A percentile compares a stretch with the other conserved stretches of the same genome.
phyloP scores from a whole-genome alignment of 176 grass and related monocot genomes.

The Panicum miliaceum region DNA sequence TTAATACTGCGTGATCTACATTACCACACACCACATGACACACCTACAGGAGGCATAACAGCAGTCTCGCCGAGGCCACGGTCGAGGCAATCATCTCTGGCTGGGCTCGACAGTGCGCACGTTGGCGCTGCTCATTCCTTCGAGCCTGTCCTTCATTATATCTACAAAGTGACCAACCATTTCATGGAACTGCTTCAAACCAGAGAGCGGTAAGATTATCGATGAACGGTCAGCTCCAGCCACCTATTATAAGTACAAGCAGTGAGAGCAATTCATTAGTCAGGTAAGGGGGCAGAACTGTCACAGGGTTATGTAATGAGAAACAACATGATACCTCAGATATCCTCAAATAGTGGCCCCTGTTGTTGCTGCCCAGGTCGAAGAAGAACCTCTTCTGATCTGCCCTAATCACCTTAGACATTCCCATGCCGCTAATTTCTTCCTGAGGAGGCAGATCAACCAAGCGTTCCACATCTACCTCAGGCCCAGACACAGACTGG shows the following conservation, averaged over 20 bases:
- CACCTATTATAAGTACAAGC: slow-evolving; percentile 58
- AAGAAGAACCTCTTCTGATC: slow-evolving; percentile 99
- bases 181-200: slow-evolving; percentile 98
- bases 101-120: slow-evolving; percentile 76
- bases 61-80: slow-evolving; percentile 46
- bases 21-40: slow-evolving; percentile 56
- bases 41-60: slow-evolving; percentile 68
- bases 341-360: slow-evolving; percentile 95
- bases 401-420: slow-evolving; percentile 96
- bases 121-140: slow-evolving; percentile 80
- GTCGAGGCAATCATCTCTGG: slow-evolving; percentile 74
- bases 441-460: slow-evolving; percentile 86
- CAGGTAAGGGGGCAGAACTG: not conserved
- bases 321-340: slow-evolving; percentile 70
- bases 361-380: slow-evolving; percentile 93
- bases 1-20: slow-evolving; percentile 64
- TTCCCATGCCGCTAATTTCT: slow-evolving; percentile 80
- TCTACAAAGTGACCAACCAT: slow-evolving; percentile 99
- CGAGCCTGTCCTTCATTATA: slow-evolving; percentile 96
- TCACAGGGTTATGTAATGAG: not conserved
- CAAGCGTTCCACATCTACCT: slow-evolving; percentile 73
- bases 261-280: slow-evolving; percentile 19
- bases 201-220: slow-evolving; percentile 93
- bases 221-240: slow-evolving; percentile 94
- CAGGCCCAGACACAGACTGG: slow-evolving; percentile 67